A percentile compares a stretch with the other conserved stretches of the same genome.
phyloP scores from a whole-genome alignment of 306 rosid species.

The Elaeagnus macrophylla region DNA sequence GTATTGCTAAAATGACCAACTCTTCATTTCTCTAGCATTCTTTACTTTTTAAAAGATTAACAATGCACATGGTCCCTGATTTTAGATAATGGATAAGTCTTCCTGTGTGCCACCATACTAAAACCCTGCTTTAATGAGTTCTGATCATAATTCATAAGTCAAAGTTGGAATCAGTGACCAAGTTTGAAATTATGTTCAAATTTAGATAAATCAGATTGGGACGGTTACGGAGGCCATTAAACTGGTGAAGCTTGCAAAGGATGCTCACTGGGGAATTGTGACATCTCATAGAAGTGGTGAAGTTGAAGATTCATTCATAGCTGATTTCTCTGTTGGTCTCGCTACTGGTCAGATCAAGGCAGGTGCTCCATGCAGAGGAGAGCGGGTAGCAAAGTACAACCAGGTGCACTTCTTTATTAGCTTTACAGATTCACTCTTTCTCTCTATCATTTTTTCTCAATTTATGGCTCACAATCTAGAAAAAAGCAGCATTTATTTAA shows the following conservation, averaged over 20 bases:
- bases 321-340: conserved; percentile 92
- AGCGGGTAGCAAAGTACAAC: conserved; percentile 84
- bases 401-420: conserved; percentile 45
- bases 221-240: conserved; percentile 85
- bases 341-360: conserved; percentile 82
- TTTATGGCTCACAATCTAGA: no score
- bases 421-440: neutral
- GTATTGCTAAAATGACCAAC: neutral
- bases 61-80: no score
- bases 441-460: no score
- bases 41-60: no score
- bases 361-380: conserved; percentile 99
- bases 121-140: no score
- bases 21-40: no score
- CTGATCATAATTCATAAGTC: no score
- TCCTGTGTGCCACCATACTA: no score
- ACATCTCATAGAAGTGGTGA: conserved; percentile 89
- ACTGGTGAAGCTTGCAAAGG: conserved; percentile 76
- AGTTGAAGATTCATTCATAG: conserved; percentile 77
- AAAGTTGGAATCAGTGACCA: no score
- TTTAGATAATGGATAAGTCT: no score
- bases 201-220: conserved; percentile 87
- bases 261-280: conserved; percentile 81
- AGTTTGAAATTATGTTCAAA: conserved; percentile 8
- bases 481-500: no score